Evolutionary conservation across 2,329 filamentous ascomycete species (phyloP), one percentile per base, ranked within the genome.

Genomic region (Emericellopsis cladophorae): DNA sequence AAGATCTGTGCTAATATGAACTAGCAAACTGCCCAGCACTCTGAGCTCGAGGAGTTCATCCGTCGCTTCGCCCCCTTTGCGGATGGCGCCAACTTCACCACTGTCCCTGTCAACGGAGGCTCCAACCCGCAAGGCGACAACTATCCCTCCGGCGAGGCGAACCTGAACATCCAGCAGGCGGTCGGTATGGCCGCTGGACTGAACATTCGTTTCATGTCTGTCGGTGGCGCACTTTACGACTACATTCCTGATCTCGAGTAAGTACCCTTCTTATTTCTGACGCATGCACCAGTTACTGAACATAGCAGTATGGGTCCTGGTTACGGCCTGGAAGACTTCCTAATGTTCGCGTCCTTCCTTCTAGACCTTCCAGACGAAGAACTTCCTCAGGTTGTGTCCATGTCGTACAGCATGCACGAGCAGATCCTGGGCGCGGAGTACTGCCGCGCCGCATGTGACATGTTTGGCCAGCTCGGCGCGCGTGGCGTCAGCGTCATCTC

Each of bases 391-490:
- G 73, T 83, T 15, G 66, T 86, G 34, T 72, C 70, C 33, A 81
- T 78, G n/a, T 84, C 79, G 0, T 86, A 85, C 51, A 79, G 78
- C 22, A 79, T 83, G 48, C 68, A 79, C 37, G 81, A 86, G 52
- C 77, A 80, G 53, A 70, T 67, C 4, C 63, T 84, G 0, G 77
- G 79, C 0, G 58, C 59, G 18, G 60, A 65, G 4, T 84, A 84
- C 52, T 71, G 76, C 7, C 64, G 49, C 11, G 57, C 59, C 10
- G 55, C 64, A 11, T 69, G 72, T 49, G 66, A 72, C 42, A 70
- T 76, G 16, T 84, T 83, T 57, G 68, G 68, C 26, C 74, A 81
- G 45, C 69, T 86, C 5, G 78, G 77, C 18, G 68, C 74, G 2
- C 73, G 81, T 10, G 81, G 81, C 26, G 73, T 84, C 16, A 75